Conservation (phyloP, 2,329 filamentous ascomycete genomes). For the Colletotrichum sojae region DNA sequence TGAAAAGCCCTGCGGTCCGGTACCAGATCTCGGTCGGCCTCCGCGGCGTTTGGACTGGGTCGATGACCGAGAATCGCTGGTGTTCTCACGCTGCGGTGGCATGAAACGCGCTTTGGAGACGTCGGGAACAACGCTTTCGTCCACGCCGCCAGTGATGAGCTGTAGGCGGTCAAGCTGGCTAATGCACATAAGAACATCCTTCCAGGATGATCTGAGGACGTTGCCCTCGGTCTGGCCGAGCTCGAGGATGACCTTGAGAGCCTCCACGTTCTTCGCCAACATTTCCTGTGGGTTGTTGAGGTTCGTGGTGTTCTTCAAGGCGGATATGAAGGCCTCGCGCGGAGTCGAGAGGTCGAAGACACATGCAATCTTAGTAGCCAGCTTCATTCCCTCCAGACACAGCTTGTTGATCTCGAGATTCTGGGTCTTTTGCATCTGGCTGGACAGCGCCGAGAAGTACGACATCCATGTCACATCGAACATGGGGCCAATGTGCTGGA, state of each 20-base stretch:
- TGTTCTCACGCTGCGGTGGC: slow-evolving; percentile 68
- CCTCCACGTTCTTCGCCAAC: slow-evolving; percentile 95
- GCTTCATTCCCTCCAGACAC: slow-evolving; percentile 95
- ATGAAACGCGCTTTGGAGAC: slow-evolving; percentile 86
- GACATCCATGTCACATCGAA: slow-evolving; percentile 99
- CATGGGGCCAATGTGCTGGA: slow-evolving; percentile 97
- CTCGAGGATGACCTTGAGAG: slow-evolving; percentile 90
- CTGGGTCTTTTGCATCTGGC: slow-evolving; percentile 92
- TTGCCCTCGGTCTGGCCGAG: slow-evolving; percentile 95
- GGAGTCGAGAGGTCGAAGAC: slow-evolving; percentile 95
- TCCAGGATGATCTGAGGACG: slow-evolving; percentile 89
- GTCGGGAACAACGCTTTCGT: slow-evolving; percentile 92
- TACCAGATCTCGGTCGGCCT: slow-evolving; percentile 65
- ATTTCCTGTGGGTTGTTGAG: slow-evolving; percentile 96
- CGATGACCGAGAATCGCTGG: slow-evolving; percentile 74
- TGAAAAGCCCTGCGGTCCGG: slow-evolving; percentile 76
- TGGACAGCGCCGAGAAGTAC: slow-evolving; percentile 93
- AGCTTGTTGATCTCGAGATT: slow-evolving; percentile 93
- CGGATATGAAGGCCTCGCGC: slow-evolving; percentile 93
- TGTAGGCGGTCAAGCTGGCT: slow-evolving; percentile 96
- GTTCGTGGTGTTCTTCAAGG: slow-evolving; percentile 93
- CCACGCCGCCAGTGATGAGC: slow-evolving; percentile 93
- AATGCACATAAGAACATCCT: slow-evolving; percentile 94
- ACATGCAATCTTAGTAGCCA: slow-evolving; percentile 94
- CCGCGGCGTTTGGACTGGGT: slow-evolving; percentile 67